Base-by-base conservation (phyloP, 1,139 yeast species). In the Arxiozyma heterogenica region DNA sequence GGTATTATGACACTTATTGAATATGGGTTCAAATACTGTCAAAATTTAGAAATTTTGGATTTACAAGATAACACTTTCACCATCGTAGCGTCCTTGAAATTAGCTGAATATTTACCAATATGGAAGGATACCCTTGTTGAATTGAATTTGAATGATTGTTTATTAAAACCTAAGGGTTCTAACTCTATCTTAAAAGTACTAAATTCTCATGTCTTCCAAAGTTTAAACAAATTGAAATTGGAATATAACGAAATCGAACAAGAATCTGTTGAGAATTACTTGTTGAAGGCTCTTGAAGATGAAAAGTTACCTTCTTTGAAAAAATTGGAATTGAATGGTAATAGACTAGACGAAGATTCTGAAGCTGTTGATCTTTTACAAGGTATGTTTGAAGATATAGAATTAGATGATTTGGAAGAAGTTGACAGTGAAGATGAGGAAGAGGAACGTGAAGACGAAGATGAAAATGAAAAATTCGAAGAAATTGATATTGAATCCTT, bases 61-160 rank as follows among this genome's bases (percentile, higher is more conserved):
- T 77, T 93, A 63, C 98, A 94, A 75, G 98, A 93, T 71, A 93
- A 93, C 71, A 93, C 98, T 4, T 81, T 93, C 68, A 93, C 98
- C 11, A 73, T 78, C n/a, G 75, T 75, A 53, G 96, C 96, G n/a
- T 86, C 96, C 23, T 72, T 72, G 58, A 84, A 91, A 22, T 75
- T 93, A 61, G 86, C 91, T 27, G 72, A 76, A 47, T 76, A 77
- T 25, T 70, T 91, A 59, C 67, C 73, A 18, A 67, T 66, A 39
- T 85, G 90, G 90, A 67, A 71, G 51, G 65, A 66, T 64, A 61
- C 76, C 11, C 78, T 93, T 64, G 72, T 73, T 50, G 98, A 91
- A 71, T 76, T 94, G 64, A 88, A 88, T 67, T 79, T 94, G 61
- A 88, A 90, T 65, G 98, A 93, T 71, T 86, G 97, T 71, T 76